Conservation (phyloP, 306 rosid species). For the Quercus cerris region DNA sequence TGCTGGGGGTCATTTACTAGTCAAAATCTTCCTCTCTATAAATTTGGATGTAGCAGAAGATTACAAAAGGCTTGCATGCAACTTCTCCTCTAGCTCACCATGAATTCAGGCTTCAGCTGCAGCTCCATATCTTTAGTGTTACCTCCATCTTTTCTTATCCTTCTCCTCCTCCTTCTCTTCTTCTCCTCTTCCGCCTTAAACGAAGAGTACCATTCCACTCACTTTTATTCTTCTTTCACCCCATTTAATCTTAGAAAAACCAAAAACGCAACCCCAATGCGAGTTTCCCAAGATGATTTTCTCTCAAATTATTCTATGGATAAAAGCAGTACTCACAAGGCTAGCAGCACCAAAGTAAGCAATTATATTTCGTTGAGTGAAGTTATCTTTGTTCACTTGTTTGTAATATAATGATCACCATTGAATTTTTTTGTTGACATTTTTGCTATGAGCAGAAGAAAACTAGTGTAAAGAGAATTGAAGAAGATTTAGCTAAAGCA, state of each 20-base stretch:
- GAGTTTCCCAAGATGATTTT: neutral
- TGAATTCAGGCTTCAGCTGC: conserved; percentile 12
- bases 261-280: neutral
- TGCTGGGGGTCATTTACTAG: neutral
- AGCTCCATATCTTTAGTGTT: neutral
- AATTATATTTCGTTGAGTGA: neutral
- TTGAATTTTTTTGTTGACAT: neutral
- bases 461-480: conserved; percentile 23
- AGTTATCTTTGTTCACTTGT: neutral
- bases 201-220: neutral
- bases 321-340: neutral
- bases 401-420: neutral
- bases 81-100: neutral
- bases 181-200: neutral
- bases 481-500: conserved; percentile 40
- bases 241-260: neutral
- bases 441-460: conserved; percentile 7
- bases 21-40: neutral
- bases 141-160: neutral
- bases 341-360: conserved; percentile 8
- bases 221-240: conserved; percentile 5
- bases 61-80: neutral
- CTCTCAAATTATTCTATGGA: neutral
- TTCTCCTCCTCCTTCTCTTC: conserved; percentile 1
- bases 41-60: neutral